These are phyloP conservation scores for barley (Hordeum vulgare) DNA, from an alignment of 176 grass and related monocot genomes.

Conservation along the genomic window MorexV3_pseudomolecules_assembly NC_058524.1:562534132-562534631, in stretches of 20 bases:
- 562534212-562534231: no score
- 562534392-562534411: neutral
- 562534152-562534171: no score
- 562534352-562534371: neutral
- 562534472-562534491: neutral
- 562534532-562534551: neutral
- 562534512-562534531: neutral
- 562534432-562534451: neutral
- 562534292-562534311: neutral
- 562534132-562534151: no score
- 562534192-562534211: no score
- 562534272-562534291: neutral
- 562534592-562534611: neutral
- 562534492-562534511: neutral
- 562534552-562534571: neutral
- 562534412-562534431: neutral
- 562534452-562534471: neutral
- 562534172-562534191: no score
- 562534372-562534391: neutral
- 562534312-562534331: neutral
- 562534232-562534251: neutral
- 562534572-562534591: neutral
- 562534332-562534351: neutral
- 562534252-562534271: neutral
- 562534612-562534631: neutral